Conservation (phyloP, 108 stramenopile species). For the Fistulifera solaris region DNA sequence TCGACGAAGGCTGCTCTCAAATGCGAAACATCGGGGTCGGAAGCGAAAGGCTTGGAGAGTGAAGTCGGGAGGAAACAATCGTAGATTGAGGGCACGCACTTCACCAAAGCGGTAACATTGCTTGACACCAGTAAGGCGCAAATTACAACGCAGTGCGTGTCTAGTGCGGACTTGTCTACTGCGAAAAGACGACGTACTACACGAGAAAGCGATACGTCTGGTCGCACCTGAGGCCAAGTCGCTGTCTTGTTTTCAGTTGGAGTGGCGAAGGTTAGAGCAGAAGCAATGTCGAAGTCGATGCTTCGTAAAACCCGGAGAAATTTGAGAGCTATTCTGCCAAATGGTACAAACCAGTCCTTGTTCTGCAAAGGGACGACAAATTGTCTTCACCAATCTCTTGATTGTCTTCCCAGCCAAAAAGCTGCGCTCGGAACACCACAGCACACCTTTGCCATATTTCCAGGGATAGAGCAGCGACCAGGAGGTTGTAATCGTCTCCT, state of each 20-base stretch:
- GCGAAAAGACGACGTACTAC: slow-evolving; percentile 22
- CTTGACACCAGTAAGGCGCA: slow-evolving; percentile 45
- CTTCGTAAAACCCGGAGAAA: slow-evolving; percentile 19
- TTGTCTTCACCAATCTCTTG: slow-evolving; percentile 44
- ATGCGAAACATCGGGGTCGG: slow-evolving; percentile 12
- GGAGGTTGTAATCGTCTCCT: slow-evolving; percentile 15
- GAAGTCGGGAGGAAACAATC: slow-evolving; percentile 41
- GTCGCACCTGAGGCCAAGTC: slow-evolving; percentile 49
- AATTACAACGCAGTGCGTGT: slow-evolving; percentile 49
- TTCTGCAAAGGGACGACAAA: slow-evolving; percentile 44
- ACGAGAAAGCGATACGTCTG: slow-evolving; percentile 38
- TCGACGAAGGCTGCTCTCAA: slow-evolving; percentile 30
- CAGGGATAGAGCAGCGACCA: slow-evolving; percentile 31
- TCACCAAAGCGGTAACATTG: slow-evolving; percentile 28
- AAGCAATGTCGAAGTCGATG: not conserved
- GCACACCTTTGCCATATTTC: slow-evolving; percentile 68
- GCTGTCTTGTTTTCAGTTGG: not conserved
- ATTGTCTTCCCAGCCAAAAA: slow-evolving; percentile 72
- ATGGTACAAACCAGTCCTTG: slow-evolving; percentile 34
- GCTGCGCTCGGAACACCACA: slow-evolving; percentile 51
- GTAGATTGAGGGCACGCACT: slow-evolving; percentile 46
- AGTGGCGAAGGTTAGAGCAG: no score
- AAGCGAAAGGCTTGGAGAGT: slow-evolving; percentile 26
- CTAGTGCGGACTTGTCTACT: slow-evolving; percentile 32
- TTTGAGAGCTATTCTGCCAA: slow-evolving; percentile 24